Base-by-base conservation (phyloP, 1,284 basidiomycete species). In the Cutaneotrichosporon sp. region DNA sequence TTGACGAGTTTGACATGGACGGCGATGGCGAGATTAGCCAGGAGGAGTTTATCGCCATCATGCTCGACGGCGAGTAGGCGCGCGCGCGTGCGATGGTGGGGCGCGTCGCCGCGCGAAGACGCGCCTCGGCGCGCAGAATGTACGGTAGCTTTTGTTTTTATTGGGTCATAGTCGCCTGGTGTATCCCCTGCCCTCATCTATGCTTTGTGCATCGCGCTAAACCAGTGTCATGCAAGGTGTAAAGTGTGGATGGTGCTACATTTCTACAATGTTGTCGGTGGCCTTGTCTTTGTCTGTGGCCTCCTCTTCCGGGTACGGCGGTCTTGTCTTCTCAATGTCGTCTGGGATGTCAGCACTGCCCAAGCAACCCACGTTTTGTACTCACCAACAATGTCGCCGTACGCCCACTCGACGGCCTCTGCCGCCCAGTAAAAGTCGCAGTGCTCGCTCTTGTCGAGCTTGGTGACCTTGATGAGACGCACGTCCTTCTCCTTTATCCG, bases 1-100 rank as follows among this genome's bases (percentile, higher is more conserved):
- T 99, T 68, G 96, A 98, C 68, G 96, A 99, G 77, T 99, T 99
- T 69, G 94, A 99, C 75, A 83, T 99, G 35, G 94, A 99, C 77
- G 88, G 94, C 73, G 94, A 99, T 66, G 92, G 93, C 20, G 93
- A 94, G 77, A 98, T 98, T 72, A 92, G 86, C 72, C 88, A 78
- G 49, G 65, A 73, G 52, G 76, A 77, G 57, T 77, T 77, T 55
- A 65, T 76, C 44, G 87, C 89, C 43, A 97, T 97, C 73, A 94
- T 97, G 93, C 89, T 90, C 47, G 92, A 97, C 76, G 92, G 96
- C 56, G 80, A 84, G 72, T 86, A 55, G 50, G 15, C n/a, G n/a
- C n/a, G n/a, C n/a, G n/a, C n/a, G n/a, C n/a, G n/a, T n/a, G n/a
- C n/a, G n/a, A n/a, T n/a, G n/a, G n/a, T n/a, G n/a, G n/a, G n/a